phyloP scores from a whole-genome alignment of 1,284 basidiomycete genomes.

The Melampsora larici-populina region DNA sequence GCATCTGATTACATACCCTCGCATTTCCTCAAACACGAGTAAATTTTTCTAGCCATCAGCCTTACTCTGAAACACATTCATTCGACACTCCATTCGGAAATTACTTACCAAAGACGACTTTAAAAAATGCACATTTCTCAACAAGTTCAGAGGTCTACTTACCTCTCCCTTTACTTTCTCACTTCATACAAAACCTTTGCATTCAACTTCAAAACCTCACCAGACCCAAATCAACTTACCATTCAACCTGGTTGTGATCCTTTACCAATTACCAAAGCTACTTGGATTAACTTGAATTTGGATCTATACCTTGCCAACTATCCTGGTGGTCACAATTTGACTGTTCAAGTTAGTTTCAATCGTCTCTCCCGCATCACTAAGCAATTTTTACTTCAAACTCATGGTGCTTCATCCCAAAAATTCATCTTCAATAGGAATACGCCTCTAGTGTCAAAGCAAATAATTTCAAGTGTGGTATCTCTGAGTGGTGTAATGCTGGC shows the following conservation, averaged over 20 bases:
- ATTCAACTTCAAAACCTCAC: too few relatives aligned
- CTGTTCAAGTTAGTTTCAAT: slow-evolving; percentile 7
- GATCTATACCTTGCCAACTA: slow-evolving; percentile 26
- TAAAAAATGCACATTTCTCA: too few relatives aligned
- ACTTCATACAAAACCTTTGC: too few relatives aligned
- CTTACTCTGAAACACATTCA: too few relatives aligned
- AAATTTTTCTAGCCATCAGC: too few relatives aligned
- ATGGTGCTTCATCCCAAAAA: neutral
- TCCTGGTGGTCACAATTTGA: slow-evolving; percentile 33
- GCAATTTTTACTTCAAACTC: neutral
- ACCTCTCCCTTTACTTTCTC: too few relatives aligned
- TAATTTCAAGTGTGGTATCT: slow-evolving; percentile 36
- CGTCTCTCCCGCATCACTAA: neutral
- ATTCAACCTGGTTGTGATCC: slow-evolving; percentile 33
- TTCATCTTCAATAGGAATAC: slow-evolving; percentile 9
- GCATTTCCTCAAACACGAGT: too few relatives aligned
- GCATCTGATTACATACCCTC: too few relatives aligned
- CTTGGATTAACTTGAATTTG: slow-evolving; percentile 28
- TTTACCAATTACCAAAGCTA: slow-evolving; percentile 32
- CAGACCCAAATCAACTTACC: slow-evolving; percentile 14
- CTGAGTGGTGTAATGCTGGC: slow-evolving; percentile 38
- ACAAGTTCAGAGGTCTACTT: too few relatives aligned
- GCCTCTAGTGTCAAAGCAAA: slow-evolving; percentile 14
- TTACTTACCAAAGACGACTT: too few relatives aligned
- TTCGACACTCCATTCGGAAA: too few relatives aligned